Conservation (phyloP, 306 rosid genomes). For the Senna siamea region DNA sequence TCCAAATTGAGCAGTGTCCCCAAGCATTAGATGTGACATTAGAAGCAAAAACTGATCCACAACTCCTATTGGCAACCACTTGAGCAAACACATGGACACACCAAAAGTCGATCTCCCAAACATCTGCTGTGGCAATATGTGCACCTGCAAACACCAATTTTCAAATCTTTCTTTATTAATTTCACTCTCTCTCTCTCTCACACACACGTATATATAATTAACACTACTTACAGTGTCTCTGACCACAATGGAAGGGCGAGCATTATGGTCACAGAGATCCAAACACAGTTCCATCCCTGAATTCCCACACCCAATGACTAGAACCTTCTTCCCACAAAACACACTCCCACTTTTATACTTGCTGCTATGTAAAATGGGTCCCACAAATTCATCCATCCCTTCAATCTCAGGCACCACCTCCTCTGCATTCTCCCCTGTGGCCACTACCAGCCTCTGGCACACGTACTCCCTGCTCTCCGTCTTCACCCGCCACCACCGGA, state of each 20-base stretch:
- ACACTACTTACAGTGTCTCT: slow-evolving; percentile 85
- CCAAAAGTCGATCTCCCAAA: slow-evolving; percentile 95
- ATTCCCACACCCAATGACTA: slow-evolving; percentile 97
- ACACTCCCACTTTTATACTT: slow-evolving; percentile 66
- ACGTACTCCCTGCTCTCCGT: slow-evolving; percentile 57
- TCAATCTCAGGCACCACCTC: slow-evolving; percentile 65
- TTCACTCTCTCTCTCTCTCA: too few relatives aligned
- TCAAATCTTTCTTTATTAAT: too few relatives aligned
- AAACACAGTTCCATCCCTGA: slow-evolving; percentile 96
- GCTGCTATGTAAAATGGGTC: slow-evolving; percentile 71
- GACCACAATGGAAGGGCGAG: slow-evolving; percentile 78
- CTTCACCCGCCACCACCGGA: slow-evolving; percentile 61
- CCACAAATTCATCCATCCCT: slow-evolving; percentile 65
- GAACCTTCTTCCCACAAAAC: slow-evolving; percentile 72
- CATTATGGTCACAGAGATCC: slow-evolving; percentile 84
- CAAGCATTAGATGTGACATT: slow-evolving; percentile 75
- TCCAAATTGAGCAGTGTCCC: slow-evolving; percentile 83
- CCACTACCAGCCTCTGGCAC: slow-evolving; percentile 76
- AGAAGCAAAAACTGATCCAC: slow-evolving; percentile 84
- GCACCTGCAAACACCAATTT: slow-evolving; percentile 75
- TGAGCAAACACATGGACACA: slow-evolving; percentile 84
- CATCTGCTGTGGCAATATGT: slow-evolving; percentile 89
- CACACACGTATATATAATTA: too few relatives aligned
- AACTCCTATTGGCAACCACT: slow-evolving; percentile 75
- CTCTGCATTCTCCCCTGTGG: slow-evolving; percentile 91